Conservation (phyloP, 208 protist species). For the Entamoeba histolytica region DNA sequence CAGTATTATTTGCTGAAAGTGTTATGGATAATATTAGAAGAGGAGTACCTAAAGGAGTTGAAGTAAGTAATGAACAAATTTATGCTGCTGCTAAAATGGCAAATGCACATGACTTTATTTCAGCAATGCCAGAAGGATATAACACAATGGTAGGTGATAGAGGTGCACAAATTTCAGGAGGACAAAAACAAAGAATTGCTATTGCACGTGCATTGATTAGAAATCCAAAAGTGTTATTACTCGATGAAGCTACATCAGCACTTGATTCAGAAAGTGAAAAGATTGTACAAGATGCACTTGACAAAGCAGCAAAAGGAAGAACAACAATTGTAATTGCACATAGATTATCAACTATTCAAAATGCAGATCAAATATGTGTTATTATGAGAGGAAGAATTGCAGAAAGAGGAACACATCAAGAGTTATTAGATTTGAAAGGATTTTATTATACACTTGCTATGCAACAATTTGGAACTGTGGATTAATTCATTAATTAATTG, state of each 20-base stretch:
- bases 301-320: slow-evolving; percentile 46
- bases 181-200: slow-evolving; percentile 69
- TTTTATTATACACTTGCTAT: background rate
- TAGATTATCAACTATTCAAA: slow-evolving; percentile 58
- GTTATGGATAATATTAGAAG: slow-evolving; percentile 67
- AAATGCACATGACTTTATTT: background rate
- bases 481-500: too few relatives aligned
- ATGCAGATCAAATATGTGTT: slow-evolving; percentile 69
- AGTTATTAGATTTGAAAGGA: slow-evolving; percentile 31
- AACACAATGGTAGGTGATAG: background rate
- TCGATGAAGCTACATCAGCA: slow-evolving; percentile 67
- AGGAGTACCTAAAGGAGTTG: background rate
- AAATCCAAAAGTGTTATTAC: slow-evolving; percentile 54
- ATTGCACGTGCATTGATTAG: slow-evolving; percentile 66
- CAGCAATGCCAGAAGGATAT: background rate
- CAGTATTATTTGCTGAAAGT: slow-evolving; percentile 79
- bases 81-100: background rate
- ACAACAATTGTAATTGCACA: slow-evolving; percentile 72
- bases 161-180: slow-evolving; percentile 47
- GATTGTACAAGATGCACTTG: slow-evolving; percentile 55
- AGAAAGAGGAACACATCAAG: slow-evolving; percentile 56
- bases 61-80: background rate
- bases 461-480: background rate
- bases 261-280: slow-evolving; percentile 61
- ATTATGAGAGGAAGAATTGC: slow-evolving; percentile 56